Evolutionary conservation across 2,329 filamentous ascomycete genomes (phyloP), one percentile per base, ranked within the genome.

Genomic region (Periglandula ipomoeae): DNA sequence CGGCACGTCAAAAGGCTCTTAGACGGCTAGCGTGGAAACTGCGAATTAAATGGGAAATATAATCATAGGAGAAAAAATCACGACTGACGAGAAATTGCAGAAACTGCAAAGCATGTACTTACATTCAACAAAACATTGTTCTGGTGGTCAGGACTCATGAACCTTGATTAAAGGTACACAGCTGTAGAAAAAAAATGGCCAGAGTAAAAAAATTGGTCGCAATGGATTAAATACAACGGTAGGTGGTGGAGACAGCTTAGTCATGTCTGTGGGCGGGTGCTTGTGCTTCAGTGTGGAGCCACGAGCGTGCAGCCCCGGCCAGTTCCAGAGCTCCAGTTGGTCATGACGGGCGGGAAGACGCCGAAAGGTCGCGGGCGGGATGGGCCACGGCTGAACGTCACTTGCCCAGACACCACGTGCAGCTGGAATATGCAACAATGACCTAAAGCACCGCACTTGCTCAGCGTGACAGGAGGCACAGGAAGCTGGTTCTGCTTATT

Each of bases 21-120:
- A 47, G 46, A 47, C 46, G 38, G 38, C 46, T 47, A 47, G 46
- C 46, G 46, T 47, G 46, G 46, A 47, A 47, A 47, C 46, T 47
- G 46, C 46, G 46, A 47, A 47, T 47, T 41, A 41, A 32, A 26
- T 34, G 46, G 46, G 26, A 47, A 47, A 42, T 47, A 47, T 42
- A 47, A 47, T 47, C 46, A 47, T 41, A 26, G 24, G 46, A 47
- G 42, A 43, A n/a, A n/a, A n/a, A n/a, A n/a, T n/a, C n/a, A n/a
- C n/a, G n/a, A n/a, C n/a, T 19, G 13, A 13, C 24, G 17, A 11
- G 10, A n/a, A 22, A 2, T n/a, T 30, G 5, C 11, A 38, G 22
- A 19, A 24, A 27, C 24, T 13, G n/a, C 24, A 42, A 48, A 15
- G 5, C 22, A 15, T 32, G 26, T 40, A 47, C 45, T 47, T 34